Base-by-base conservation (phyloP, 202 grass and related monocot genomes). In the Panicum hallii region DNA sequence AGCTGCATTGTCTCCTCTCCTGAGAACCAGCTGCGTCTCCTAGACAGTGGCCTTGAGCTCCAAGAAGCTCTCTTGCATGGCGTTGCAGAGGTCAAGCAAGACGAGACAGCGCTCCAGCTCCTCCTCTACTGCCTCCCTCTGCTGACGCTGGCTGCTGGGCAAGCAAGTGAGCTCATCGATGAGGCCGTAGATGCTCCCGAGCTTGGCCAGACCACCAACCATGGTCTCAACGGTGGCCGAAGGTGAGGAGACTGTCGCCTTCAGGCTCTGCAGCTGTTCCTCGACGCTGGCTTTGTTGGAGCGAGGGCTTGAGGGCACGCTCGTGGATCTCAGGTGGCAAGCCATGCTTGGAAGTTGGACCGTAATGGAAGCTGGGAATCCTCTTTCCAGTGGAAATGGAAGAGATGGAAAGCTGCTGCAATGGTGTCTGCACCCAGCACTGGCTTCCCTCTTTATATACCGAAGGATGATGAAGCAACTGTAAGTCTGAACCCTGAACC, bases 41-140 rank as follows among this genome's bases (percentile, higher is more conserved):
- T 93, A 71, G 17, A 88, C 4, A 42, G 23, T 28, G 13, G 66
- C 10, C 85, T 79, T 93, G 6, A 91, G 77, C 55, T 66, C 42
- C 36, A 38, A 9, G 11, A 90, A 75, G 49, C 44, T 91, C 48
- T 88, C 87, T 63, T 86, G 87, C 22, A 87, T 75, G 1, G 23
- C 17, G 5, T 63, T 69, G 45, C 87, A 91, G 57, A 91, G 71
- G 53, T 97, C 87, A 6, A 93, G 77, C 74, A 91, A 68, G 15
- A 49, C 50, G 13, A 97, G 56, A 11, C 82, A 93, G 17, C 23
- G 45, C 38, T 97, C 87, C 0, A 97, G 78, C 83, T 89, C 84
- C 32, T 83, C 47, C 76, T 93, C 83, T 4, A 89, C 38, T 65
- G 38, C 68, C 23, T 82, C 89, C 28, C 77, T 92, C 55, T 90